These are phyloP conservation scores for Wickerhamomyces chaumierensis DNA, from an alignment of 805 yeast genomes.

Conservation along the genomic window DNA sequence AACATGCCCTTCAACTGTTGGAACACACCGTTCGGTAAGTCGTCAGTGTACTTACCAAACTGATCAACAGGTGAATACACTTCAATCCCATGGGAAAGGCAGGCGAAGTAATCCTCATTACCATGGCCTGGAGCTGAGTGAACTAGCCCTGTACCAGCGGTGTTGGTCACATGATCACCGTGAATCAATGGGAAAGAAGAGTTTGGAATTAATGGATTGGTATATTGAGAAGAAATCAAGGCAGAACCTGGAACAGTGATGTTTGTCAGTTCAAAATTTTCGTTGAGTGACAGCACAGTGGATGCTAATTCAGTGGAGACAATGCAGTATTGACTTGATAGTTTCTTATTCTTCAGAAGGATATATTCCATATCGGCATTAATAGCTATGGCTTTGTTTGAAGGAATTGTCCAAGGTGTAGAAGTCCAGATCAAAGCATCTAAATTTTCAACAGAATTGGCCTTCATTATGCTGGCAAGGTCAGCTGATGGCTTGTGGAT, in stretches of 20 bases:
- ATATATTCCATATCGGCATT: slow-evolving; percentile 51
- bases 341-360: slow-evolving; percentile 24
- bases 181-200: slow-evolving; percentile 48
- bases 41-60: slow-evolving; percentile 51
- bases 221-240: slow-evolving; percentile 33
- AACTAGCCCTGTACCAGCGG: slow-evolving; percentile 90
- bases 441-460: slow-evolving; percentile 9
- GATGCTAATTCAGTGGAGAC: slow-evolving; percentile 44
- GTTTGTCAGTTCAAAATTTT: slow-evolving; percentile 12
- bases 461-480: slow-evolving; percentile 3
- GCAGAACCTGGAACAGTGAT: slow-evolving; percentile 29
- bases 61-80: slow-evolving; percentile 74
- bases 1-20: slow-evolving; percentile 37
- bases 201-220: slow-evolving; percentile 39
- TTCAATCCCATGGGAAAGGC: slow-evolving; percentile 41
- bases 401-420: slow-evolving; percentile 94
- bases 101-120: slow-evolving; percentile 76
- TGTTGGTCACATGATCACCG: slow-evolving; percentile 71
- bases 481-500: slow-evolving; percentile 20
- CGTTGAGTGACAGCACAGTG: slow-evolving; percentile 23
- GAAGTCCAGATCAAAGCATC: slow-evolving; percentile 82
- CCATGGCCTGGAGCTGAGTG: slow-evolving; percentile 99
- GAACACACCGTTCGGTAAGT: slow-evolving; percentile 36
- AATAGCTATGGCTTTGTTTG: slow-evolving; percentile 75
- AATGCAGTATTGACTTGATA: slow-evolving; percentile 30